Conservation (phyloP, 306 rosid genomes). For the Arachis stenosperma region DNA sequence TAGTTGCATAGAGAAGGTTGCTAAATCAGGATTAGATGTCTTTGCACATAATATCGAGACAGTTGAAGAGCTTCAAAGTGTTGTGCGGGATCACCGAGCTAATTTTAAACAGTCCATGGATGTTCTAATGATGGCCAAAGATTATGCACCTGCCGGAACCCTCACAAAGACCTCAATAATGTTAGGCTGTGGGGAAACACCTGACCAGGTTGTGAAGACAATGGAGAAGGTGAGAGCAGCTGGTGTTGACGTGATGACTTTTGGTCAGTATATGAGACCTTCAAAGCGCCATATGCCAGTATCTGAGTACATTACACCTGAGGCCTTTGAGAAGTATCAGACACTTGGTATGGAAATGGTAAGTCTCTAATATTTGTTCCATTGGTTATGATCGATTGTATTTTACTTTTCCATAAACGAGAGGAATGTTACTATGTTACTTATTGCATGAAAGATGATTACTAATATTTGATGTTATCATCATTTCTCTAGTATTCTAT, state of each 20-base stretch:
- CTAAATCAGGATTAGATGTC: constrained; percentile 92
- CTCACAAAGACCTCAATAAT: constrained; percentile 95
- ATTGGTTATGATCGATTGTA: constrained; percentile 5
- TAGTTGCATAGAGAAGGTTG: constrained; percentile 77
- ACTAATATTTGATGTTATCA: constrained; percentile 14
- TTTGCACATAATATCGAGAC: constrained; percentile 98
- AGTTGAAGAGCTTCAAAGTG: constrained; percentile 93
- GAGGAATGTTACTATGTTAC: constrained; percentile 17
- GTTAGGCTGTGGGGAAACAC: constrained; percentile 99
- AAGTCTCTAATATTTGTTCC: constrained; percentile 35
- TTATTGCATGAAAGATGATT: constrained; percentile 11
- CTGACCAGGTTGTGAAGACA: constrained; percentile 89
- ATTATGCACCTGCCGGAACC: constrained; percentile 81
- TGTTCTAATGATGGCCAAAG: constrained; percentile 92
- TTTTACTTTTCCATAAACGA: constrained; percentile 10
- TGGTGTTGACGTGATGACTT: constrained; percentile 97
- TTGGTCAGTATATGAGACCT: constrained; percentile 99
- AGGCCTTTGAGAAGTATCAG: constrained; percentile 87
- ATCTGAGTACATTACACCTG: constrained; percentile 89
- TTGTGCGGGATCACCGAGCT: constrained; percentile 90
- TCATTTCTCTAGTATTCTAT: constrained; percentile 25
- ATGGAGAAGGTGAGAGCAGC: constrained; percentile 99
- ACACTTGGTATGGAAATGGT: constrained; percentile 96
- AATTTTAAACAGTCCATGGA: constrained; percentile 90
- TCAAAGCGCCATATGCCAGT: constrained; percentile 99